Conservation (phyloP, 2,329 filamentous ascomycete species). For the Berkeleyomyces rouxiae region DNA sequence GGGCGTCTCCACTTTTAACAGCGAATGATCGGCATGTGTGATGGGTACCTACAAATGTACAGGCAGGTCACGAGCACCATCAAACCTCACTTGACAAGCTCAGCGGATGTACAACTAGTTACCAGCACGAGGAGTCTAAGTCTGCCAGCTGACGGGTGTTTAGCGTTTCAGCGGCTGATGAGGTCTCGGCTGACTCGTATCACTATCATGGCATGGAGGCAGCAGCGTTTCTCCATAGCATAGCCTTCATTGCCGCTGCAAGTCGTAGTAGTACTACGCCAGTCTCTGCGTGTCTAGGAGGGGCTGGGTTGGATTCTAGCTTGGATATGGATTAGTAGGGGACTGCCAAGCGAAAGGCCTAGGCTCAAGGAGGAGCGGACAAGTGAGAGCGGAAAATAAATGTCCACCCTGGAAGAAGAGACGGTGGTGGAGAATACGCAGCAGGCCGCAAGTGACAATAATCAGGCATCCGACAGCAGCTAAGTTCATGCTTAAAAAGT, state of each 20-base stretch:
- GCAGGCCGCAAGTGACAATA: background rate
- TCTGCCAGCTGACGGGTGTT: too few species aligned
- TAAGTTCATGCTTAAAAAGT: background rate
- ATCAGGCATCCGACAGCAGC: background rate
- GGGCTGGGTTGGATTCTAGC: background rate
- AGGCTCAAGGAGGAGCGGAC: background rate
- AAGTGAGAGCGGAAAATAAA: background rate
- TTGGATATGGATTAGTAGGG: background rate
- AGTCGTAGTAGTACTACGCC: background rate
- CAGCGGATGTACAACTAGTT: too few species aligned
- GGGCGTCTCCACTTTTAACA: too few species aligned
- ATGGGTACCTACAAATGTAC: too few species aligned
- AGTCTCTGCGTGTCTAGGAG: background rate
- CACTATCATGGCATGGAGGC: too few species aligned
- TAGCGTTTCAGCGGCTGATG: too few species aligned
- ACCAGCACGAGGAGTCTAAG: too few species aligned
- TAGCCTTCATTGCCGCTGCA: background rate
- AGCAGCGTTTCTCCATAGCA: background rate
- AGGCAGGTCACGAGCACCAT: too few species aligned
- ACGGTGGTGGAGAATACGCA: background rate
- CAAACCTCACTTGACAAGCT: too few species aligned
- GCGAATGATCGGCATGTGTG: too few species aligned
- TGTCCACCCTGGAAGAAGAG: background rate
- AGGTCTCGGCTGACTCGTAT: too few species aligned
- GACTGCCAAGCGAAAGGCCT: background rate